Percentiles rank a stretch among this genome's conserved stretches.
These are phyloP conservation scores for Amphirosellinia nigrospora DNA, from an alignment of 495 filamentous ascomycete species.

Conservation along the genomic window DNA sequence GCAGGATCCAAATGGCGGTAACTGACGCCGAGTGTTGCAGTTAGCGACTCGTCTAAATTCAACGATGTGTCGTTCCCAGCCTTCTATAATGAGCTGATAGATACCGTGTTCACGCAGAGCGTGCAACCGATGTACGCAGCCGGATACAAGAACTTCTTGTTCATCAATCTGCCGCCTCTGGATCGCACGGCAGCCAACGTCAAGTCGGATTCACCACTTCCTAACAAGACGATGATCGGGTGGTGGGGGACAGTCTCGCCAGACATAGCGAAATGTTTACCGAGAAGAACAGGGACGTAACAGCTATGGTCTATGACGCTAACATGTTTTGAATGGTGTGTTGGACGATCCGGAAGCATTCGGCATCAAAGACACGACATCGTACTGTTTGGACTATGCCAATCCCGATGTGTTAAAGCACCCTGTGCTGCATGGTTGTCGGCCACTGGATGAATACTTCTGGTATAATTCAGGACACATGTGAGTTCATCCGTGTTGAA, in stretches of 20 bases:
- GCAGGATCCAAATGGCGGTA: not conserved
- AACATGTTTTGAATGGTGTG: constrained; percentile 49
- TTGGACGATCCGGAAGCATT: constrained; percentile 52
- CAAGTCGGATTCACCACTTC: constrained; percentile 39
- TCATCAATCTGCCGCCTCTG: constrained; percentile 59
- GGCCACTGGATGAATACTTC: constrained; percentile 55
- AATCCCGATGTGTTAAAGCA: constrained; percentile 55
- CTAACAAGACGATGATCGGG: constrained; percentile 53
- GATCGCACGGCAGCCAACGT: constrained; percentile 53
- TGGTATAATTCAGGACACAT: constrained; percentile 61
- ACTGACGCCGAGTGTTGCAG: not conserved
- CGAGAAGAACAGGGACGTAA: constrained; percentile 34
- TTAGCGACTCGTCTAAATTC: constrained; percentile 45
- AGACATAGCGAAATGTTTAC: constrained; percentile 31
- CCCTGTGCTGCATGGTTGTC: constrained; percentile 54
- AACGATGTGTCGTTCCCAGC: constrained; percentile 46
- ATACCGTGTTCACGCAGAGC: constrained; percentile 46
- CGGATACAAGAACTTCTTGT: constrained; percentile 55
- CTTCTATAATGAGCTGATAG: constrained; percentile 47
- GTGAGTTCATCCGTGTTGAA: constrained; percentile 4
- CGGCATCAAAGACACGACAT: constrained; percentile 56
- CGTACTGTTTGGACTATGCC: constrained; percentile 56
- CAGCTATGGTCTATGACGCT: constrained; percentile 54
- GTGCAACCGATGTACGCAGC: constrained; percentile 46
- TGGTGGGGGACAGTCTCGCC: constrained; percentile 49